Percentiles rank a stretch among this genome's conserved stretches.
phyloP scores from a whole-genome alignment of 768 basidiomycete species.

The Tulasnella sp. region DNA sequence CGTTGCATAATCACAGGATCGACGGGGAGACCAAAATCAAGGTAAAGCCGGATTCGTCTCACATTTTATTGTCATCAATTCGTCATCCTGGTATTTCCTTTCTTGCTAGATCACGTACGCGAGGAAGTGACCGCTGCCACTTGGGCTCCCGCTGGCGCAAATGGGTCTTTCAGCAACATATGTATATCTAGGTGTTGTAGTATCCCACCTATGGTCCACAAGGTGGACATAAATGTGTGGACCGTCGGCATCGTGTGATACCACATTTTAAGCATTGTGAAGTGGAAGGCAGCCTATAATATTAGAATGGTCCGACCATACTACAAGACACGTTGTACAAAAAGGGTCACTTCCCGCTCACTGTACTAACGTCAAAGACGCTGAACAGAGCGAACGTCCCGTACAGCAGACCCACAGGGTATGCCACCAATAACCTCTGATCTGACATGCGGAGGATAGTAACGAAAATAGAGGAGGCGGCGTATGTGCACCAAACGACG shows the following conservation, averaged over 20 bases:
- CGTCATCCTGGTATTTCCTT: too few species aligned
- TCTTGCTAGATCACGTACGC: constrained; percentile 55
- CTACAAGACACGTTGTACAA: too few species aligned
- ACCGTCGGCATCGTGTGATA: too few species aligned
- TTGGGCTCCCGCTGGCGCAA: too few species aligned
- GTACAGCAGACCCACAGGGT: constrained; percentile 88
- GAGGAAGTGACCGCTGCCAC: constrained; percentile 61
- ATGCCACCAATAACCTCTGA: constrained; percentile 89
- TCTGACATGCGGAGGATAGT: constrained; percentile 92
- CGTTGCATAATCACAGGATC: constrained; percentile 93
- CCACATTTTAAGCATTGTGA: too few species aligned
- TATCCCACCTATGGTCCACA: too few species aligned
- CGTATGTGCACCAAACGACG: constrained; percentile 94
- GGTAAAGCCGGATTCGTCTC: constrained; percentile 39
- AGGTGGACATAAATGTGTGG: too few species aligned
- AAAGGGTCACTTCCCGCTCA: neutral
- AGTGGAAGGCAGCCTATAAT: too few species aligned
- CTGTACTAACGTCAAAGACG: constrained; percentile 55
- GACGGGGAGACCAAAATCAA: constrained; percentile 99
- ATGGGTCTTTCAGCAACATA: too few species aligned
- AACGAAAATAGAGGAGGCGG: constrained; percentile 92
- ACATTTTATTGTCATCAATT: too few species aligned
- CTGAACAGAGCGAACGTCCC: constrained; percentile 90
- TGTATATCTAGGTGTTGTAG: too few species aligned
- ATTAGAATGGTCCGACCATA: too few species aligned